Evolutionary conservation across 2,329 filamentous ascomycete species (phyloP).

Genomic region (Neonectria neomacrospora): DNA sequence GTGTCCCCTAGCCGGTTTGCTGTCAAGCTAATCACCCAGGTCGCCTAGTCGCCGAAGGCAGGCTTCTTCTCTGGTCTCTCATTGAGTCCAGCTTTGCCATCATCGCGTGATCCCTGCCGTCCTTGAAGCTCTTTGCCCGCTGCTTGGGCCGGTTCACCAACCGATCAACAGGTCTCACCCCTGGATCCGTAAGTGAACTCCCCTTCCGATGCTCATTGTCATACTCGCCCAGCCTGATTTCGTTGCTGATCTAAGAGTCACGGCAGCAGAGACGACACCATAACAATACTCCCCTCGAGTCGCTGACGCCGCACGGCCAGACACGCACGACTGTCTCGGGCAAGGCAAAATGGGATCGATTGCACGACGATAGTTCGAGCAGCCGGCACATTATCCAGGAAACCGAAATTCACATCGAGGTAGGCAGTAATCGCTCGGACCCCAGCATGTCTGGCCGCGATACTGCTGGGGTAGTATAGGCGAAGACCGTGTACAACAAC

Average conservation of each 20-base stretch:
- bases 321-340: constrained; percentile 14
- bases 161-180: constrained; percentile 13
- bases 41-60: constrained; percentile 18
- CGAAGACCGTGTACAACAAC: not conserved
- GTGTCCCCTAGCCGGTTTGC: rapidly evolving
- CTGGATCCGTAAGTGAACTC: constrained; percentile 8
- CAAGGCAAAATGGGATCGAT: constrained; percentile 25
- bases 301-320: constrained; percentile 10
- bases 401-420: constrained; percentile 14
- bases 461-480: not conserved
- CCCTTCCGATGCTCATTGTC: rapidly evolving
- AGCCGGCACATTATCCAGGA: constrained; percentile 15
- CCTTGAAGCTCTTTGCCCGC: constrained; percentile 25
- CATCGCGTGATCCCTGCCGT: constrained; percentile 27
- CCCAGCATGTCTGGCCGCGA: not conserved
- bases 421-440: not conserved
- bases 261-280: not conserved
- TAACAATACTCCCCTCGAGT: not conserved
- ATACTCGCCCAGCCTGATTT: no score
- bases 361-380: constrained; percentile 27
- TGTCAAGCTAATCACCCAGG: not conserved
- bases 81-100: constrained; percentile 28
- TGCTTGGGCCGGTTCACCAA: constrained; percentile 22
- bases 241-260: not conserved
- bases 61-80: constrained; percentile 29